phyloP scores from a whole-genome alignment of 345 rosid genomes.

The Salix koriyanagi region DNA sequence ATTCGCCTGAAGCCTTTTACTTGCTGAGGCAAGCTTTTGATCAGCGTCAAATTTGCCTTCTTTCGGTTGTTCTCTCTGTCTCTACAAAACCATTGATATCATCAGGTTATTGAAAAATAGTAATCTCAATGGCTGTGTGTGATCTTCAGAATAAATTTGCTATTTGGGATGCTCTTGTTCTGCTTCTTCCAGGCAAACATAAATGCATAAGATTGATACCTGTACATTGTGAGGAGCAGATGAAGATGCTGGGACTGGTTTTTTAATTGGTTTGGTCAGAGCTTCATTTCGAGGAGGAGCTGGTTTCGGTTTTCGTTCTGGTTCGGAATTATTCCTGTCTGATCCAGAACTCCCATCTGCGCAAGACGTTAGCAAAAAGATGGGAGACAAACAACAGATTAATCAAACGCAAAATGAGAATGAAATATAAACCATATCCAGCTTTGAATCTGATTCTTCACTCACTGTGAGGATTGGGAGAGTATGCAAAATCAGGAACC shows the following conservation, averaged over 20 bases:
- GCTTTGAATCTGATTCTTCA: conserved; percentile 43
- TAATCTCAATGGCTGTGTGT: background rate
- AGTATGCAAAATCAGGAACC: conserved; percentile 65
- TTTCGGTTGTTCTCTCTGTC: conserved; percentile 59
- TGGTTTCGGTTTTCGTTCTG: conserved; percentile 60
- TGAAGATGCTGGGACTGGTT: conserved; percentile 31
- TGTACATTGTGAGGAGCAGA: conserved; percentile 50
- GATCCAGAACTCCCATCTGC: conserved; percentile 75
- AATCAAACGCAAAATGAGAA: conserved; percentile 7
- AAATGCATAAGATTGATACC: conserved; percentile 22
- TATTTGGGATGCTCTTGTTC: background rate
- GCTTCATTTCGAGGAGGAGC: conserved; percentile 48
- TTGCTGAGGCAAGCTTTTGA: conserved; percentile 54
- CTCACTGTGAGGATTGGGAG: conserved; percentile 73
- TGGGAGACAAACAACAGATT: conserved; percentile 4
- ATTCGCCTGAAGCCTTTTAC: conserved; percentile 80
- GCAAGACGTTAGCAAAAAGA: conserved; percentile 5
- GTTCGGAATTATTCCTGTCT: conserved; percentile 61
- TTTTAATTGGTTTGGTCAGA: conserved; percentile 46
- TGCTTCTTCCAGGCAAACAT: background rate
- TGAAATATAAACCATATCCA: conserved; percentile 13
- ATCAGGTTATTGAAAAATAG: background rate
- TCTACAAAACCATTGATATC: conserved; percentile 37
- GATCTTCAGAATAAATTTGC: background rate
- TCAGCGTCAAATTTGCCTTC: conserved; percentile 54